Percentiles rank a stretch among this genome's conserved stretches.
These are phyloP conservation scores for Yamadazyma kitorensis DNA, from an alignment of 805 yeast species.

Conservation along the genomic window DNA sequence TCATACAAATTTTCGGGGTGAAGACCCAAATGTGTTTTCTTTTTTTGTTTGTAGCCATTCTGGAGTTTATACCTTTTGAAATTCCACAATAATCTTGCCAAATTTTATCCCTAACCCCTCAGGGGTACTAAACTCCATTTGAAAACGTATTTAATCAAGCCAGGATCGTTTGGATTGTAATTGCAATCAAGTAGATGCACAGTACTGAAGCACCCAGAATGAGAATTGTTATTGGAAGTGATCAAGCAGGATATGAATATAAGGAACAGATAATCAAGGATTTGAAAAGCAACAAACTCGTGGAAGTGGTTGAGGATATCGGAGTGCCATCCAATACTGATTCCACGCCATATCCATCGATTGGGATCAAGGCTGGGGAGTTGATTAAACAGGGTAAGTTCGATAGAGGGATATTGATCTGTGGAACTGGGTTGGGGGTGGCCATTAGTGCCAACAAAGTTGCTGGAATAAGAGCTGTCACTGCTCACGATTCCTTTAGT, in stretches of 20 bases:
- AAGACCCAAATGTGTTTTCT: too few relatives aligned
- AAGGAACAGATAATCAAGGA: slow-evolving; percentile 37
- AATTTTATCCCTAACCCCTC: too few relatives aligned
- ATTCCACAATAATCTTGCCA: too few relatives aligned
- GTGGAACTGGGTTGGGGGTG: slow-evolving; percentile 52
- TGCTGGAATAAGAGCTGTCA: slow-evolving; percentile 45
- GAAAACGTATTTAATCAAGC: too few relatives aligned
- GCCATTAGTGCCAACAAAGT: slow-evolving; percentile 48
- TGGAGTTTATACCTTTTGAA: too few relatives aligned
- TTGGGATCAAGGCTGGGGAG: slow-evolving; percentile 45
- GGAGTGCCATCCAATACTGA: slow-evolving; percentile 36
- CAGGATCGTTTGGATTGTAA: too few relatives aligned
- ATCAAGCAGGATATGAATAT: slow-evolving; percentile 45
- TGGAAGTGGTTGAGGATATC: slow-evolving; percentile 34
- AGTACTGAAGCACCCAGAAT: too few relatives aligned
- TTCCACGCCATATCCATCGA: slow-evolving; percentile 38
- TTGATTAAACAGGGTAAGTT: slow-evolving; percentile 37
- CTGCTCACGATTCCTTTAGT: slow-evolving; percentile 47
- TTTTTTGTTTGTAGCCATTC: too few relatives aligned
- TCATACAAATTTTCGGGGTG: too few relatives aligned
- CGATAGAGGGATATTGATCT: slow-evolving; percentile 44
- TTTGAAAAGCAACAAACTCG: slow-evolving; percentile 24
- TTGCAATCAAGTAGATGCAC: too few relatives aligned
- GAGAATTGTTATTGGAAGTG: slow-evolving; percentile 39
- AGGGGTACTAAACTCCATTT: too few relatives aligned